Evolutionary conservation across 176 grass and related monocot genomes (phyloP).

Genomic region (Phragmites australis): DNA sequence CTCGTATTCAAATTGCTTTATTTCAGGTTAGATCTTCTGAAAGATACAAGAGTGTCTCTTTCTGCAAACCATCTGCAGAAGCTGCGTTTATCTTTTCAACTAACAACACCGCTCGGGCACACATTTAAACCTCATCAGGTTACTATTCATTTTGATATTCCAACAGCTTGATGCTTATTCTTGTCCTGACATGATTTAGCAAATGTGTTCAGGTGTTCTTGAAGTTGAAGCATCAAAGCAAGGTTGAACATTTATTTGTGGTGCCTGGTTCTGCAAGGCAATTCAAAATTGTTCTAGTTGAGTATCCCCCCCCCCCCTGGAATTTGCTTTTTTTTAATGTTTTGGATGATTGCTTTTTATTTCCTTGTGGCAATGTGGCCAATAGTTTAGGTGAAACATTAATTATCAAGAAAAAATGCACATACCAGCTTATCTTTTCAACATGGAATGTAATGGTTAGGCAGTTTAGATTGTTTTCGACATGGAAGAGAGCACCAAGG

Average conservation of each 20-base stretch:
- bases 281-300: constrained; percentile 86
- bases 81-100: constrained; percentile 72
- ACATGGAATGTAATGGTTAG: not conserved
- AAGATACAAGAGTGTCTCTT: constrained; percentile 58
- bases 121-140: constrained; percentile 97
- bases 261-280: constrained; percentile 68
- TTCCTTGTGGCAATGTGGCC: not conserved
- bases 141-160: constrained; percentile 24
- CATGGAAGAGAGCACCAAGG: not conserved
- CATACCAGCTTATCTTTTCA: not conserved
- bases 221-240: constrained; percentile 89
- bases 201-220: constrained; percentile 71
- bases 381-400: not conserved
- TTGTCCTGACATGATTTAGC: constrained; percentile 33
- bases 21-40: constrained; percentile 88
- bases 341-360: not conserved
- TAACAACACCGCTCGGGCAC: constrained; percentile 70
- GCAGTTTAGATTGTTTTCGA: constrained; percentile 8
- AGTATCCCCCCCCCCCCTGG: constrained; percentile 16
- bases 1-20: constrained; percentile 17
- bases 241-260: constrained; percentile 92
- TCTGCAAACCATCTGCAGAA: constrained; percentile 93
- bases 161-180: not conserved
- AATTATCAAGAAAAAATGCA: not conserved
- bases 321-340: constrained; percentile 2